phyloP scores from a whole-genome alignment of 1,139 yeast genomes.

The Scheffersomyces quercinus region DNA sequence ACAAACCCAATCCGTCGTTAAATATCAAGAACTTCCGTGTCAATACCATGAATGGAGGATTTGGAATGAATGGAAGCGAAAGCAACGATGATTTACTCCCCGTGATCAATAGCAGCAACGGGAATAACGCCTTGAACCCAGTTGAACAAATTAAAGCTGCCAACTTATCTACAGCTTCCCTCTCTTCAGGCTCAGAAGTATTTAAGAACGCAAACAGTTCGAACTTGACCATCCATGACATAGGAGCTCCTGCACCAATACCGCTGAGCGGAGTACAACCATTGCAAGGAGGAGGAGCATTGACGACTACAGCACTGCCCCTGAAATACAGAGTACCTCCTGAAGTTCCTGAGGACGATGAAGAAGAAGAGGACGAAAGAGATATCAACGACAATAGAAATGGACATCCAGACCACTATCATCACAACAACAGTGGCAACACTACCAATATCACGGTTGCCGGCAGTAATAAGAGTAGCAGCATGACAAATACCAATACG shows the following conservation, averaged over 20 bases:
- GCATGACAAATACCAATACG: background rate
- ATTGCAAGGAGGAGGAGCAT: too few species aligned
- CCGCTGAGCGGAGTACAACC: background rate
- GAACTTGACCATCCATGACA: constrained; percentile 14
- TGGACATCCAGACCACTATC: background rate
- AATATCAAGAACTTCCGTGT: constrained; percentile 48
- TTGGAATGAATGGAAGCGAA: background rate
- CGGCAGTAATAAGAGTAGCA: constrained; percentile 8
- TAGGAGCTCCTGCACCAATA: constrained; percentile 6
- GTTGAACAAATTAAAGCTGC: background rate
- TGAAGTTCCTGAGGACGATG: too few species aligned
- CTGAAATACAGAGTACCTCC: too few species aligned
- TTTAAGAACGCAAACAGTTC: constrained; percentile 17
- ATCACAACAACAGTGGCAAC: background rate
- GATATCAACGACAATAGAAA: too few species aligned
- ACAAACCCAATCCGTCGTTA: constrained; percentile 51
- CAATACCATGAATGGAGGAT: background rate
- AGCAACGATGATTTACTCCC: too few species aligned
- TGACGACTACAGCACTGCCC: too few species aligned
- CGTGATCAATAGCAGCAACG: too few species aligned
- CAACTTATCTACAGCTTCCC: constrained; percentile 4
- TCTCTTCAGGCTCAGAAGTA: constrained; percentile 12
- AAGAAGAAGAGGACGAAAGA: too few species aligned
- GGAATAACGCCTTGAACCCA: too few species aligned
- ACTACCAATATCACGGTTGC: constrained; percentile 20